Percentiles rank a stretch among this genome's conserved stretches.
phyloP scores from a whole-genome alignment of 2,329 filamentous ascomycete species.

The Tympanopsis confertula region DNA sequence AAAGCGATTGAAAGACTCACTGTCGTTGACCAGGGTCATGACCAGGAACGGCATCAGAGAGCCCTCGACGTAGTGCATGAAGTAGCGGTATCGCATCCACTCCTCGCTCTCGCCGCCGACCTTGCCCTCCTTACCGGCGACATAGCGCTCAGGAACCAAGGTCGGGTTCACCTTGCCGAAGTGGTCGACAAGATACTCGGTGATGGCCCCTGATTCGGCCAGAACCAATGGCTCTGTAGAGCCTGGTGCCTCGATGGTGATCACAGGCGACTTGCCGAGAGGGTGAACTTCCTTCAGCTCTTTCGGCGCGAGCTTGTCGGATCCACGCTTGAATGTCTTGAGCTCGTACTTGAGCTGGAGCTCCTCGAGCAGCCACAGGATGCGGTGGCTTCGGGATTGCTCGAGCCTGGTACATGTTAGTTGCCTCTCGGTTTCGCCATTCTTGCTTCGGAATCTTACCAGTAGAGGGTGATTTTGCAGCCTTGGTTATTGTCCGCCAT shows the following conservation, averaged over 20 bases:
- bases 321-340: slow-evolving; percentile 43
- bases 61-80: slow-evolving; percentile 57
- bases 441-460: slow-evolving; percentile 19
- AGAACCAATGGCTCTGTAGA: slow-evolving; percentile 16
- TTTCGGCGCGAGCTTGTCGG: slow-evolving; percentile 40
- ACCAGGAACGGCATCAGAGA: slow-evolving; percentile 47
- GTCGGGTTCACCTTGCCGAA: not conserved
- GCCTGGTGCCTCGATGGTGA: slow-evolving; percentile 28
- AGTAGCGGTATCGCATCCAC: slow-evolving; percentile 46
- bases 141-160: slow-evolving; percentile 33
- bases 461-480: slow-evolving; percentile 37
- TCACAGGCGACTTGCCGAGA: slow-evolving; percentile 49
- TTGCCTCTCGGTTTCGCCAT: not conserved
- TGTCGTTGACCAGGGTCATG: slow-evolving; percentile 34
- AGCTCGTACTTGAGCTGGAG: slow-evolving; percentile 47
- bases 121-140: slow-evolving; percentile 37
- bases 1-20: no score
- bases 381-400: slow-evolving; percentile 49
- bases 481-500: no score
- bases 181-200: slow-evolving; percentile 50
- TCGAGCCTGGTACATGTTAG: slow-evolving; percentile 38
- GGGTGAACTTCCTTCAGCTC: slow-evolving; percentile 50
- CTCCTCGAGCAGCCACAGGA: slow-evolving; percentile 56
- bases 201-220: slow-evolving; percentile 47
- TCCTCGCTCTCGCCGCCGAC: slow-evolving; percentile 45